Evolutionary conservation across 306 rosid genomes (phyloP).

Genomic region (Lathyrus tuberosus): DNA sequence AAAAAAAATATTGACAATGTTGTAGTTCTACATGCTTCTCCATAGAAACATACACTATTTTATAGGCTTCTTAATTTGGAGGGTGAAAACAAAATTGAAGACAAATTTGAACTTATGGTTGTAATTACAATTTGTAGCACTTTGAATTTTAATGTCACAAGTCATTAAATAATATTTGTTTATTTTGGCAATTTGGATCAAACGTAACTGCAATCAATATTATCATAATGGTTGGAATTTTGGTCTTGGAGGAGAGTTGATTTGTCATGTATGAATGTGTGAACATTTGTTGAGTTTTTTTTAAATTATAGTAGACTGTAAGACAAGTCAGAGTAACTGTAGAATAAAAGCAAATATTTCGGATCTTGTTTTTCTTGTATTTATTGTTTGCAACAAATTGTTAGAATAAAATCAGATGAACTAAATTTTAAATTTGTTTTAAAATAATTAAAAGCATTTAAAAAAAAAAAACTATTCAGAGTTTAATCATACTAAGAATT

Average conservation of each 20-base stretch:
- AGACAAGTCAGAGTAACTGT: too few relatives aligned
- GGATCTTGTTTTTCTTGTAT: too few relatives aligned
- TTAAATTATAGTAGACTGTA: too few relatives aligned
- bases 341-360: too few relatives aligned
- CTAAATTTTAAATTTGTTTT: too few relatives aligned
- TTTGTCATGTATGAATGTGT: background rate
- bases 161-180: background rate
- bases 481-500: too few relatives aligned
- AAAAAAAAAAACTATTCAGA: too few relatives aligned
- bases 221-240: too few relatives aligned
- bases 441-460: too few relatives aligned
- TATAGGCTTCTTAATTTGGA: slow-evolving; percentile 19
- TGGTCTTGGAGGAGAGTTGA: background rate
- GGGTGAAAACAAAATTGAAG: background rate
- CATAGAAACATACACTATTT: background rate
- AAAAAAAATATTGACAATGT: slow-evolving; percentile 26
- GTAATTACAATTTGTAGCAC: background rate
- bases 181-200: background rate
- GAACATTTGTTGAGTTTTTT: background rate
- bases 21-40: background rate
- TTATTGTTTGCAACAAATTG: too few relatives aligned
- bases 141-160: background rate
- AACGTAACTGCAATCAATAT: background rate
- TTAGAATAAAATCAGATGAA: too few relatives aligned
- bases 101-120: background rate